These are phyloP conservation scores for Insectozyma bohioensis DNA, from an alignment of 1,139 yeast genomes.

Conservation along the genomic window DNA sequence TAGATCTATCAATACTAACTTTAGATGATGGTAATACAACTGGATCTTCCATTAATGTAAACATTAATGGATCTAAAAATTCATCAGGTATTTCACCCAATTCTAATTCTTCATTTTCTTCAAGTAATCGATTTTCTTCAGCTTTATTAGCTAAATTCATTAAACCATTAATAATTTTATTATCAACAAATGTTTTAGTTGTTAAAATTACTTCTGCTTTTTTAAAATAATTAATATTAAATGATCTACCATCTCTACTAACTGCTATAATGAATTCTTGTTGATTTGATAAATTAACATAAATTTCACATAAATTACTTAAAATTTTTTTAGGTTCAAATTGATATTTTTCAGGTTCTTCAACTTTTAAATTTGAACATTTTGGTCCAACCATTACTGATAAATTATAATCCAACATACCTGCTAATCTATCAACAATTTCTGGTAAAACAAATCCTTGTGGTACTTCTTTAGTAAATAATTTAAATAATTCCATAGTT, in stretches of 20 bases:
- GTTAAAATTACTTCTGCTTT: slow-evolving; percentile 69
- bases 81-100: slow-evolving; percentile 96
- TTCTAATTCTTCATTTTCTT: slow-evolving; percentile 81
- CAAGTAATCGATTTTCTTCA: slow-evolving; percentile 57
- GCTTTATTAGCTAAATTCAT: slow-evolving; percentile 61
- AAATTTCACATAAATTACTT: slow-evolving; percentile 70
- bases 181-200: slow-evolving; percentile 52
- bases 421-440: slow-evolving; percentile 89
- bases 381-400: slow-evolving; percentile 93
- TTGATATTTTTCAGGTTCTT: slow-evolving; percentile 77
- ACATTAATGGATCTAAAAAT: slow-evolving; percentile 95
- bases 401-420: slow-evolving; percentile 91
- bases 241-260: slow-evolving; percentile 89
- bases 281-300: slow-evolving; percentile 66
- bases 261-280: slow-evolving; percentile 73
- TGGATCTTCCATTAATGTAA: slow-evolving; percentile 92
- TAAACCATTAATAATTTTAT: slow-evolving; percentile 54
- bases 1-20: slow-evolving; percentile 81
- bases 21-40: slow-evolving; percentile 86
- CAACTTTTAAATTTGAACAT: slow-evolving; percentile 84
- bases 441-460: slow-evolving; percentile 84
- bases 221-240: slow-evolving; percentile 59
- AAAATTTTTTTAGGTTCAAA: slow-evolving; percentile 80
- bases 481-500: slow-evolving; percentile 72
- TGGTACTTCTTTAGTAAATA: slow-evolving; percentile 87